Percentiles rank a stretch among this genome's conserved stretches.
These are phyloP conservation scores for Solanum lignicaule DNA, from an alignment of 257 asterid genomes.

Conservation along the genomic window DNA sequence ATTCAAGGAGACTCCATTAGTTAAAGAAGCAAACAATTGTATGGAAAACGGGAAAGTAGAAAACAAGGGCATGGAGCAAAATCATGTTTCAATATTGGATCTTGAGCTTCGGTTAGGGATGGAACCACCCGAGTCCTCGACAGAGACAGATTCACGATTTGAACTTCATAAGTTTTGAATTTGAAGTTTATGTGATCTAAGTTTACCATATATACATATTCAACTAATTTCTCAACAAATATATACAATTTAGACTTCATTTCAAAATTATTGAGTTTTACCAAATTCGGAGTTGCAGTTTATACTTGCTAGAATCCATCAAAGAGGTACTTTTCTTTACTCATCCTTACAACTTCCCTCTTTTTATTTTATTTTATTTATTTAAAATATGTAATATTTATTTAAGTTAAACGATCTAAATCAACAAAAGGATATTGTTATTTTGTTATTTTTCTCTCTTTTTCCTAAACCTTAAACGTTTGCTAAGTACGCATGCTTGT, in stretches of 20 bases:
- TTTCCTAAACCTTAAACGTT: not conserved
- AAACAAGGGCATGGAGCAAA: not conserved
- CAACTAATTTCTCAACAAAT: not conserved
- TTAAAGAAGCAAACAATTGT: not conserved
- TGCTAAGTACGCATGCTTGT: not conserved
- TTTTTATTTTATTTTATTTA: no score
- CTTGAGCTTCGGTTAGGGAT: constrained; percentile 29
- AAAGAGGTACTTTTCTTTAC: not conserved
- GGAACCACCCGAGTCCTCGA: not conserved
- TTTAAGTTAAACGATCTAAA: not conserved
- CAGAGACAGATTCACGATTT: not conserved
- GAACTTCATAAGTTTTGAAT: not conserved
- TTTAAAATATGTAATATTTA: not conserved
- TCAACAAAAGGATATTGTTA: not conserved
- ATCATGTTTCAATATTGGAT: constrained; percentile 6
- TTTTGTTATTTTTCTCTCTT: not conserved
- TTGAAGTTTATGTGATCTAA: not conserved
- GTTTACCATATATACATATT: not conserved
- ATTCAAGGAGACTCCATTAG: constrained; percentile 5
- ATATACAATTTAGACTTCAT: not conserved
- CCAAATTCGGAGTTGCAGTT: not conserved
- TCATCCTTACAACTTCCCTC: not conserved
- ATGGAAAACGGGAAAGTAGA: not conserved
- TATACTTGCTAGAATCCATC: not conserved
- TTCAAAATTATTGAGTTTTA: not conserved